phyloP scores from a whole-genome alignment of 345 rosid genomes.

The Dovyalis caffra region DNA sequence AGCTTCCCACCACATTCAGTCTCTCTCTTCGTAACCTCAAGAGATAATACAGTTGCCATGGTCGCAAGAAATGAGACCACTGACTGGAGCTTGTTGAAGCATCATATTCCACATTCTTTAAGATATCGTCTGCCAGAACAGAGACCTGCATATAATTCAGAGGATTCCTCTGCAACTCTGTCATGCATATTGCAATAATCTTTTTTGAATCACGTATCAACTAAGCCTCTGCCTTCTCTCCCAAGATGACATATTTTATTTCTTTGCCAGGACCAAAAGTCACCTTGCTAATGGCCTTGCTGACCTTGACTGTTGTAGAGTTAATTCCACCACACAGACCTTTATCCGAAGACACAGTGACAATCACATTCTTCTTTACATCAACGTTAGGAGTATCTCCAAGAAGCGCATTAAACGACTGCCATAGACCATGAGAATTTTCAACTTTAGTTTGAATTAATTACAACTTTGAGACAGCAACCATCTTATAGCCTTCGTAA shows the following conservation, averaged over 20 bases:
- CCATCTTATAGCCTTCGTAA: slow-evolving; percentile 99
- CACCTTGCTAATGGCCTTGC: slow-evolving; percentile 71
- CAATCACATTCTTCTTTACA: slow-evolving; percentile 90
- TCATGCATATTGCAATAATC: slow-evolving; percentile 49
- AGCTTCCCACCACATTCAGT: slow-evolving; percentile 85
- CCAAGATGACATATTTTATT: slow-evolving; percentile 72
- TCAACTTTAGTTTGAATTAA: slow-evolving; percentile 78
- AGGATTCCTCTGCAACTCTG: slow-evolving; percentile 89
- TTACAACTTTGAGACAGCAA: slow-evolving; percentile 96
- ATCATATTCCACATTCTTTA: slow-evolving; percentile 88
- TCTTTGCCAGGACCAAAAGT: slow-evolving; percentile 86
- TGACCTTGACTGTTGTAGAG: slow-evolving; percentile 79
- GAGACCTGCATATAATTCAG: slow-evolving; percentile 95
- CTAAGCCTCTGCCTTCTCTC: slow-evolving; percentile 89
- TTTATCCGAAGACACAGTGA: slow-evolving; percentile 90
- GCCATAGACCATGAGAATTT: slow-evolving; percentile 99
- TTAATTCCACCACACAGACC: slow-evolving; percentile 99
- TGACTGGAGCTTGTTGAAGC: slow-evolving; percentile 90
- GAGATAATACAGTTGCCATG: slow-evolving; percentile 78
- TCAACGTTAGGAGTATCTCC: slow-evolving; percentile 77
- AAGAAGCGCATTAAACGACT: slow-evolving; percentile 77
- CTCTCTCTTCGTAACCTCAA: slow-evolving; percentile 85
- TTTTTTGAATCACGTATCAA: slow-evolving; percentile 85
- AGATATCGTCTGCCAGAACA: slow-evolving; percentile 91
- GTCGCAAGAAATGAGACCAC: slow-evolving; percentile 78